Base-by-base conservation (phyloP, 306 rosid species). In the Vigna nakashimae region DNA sequence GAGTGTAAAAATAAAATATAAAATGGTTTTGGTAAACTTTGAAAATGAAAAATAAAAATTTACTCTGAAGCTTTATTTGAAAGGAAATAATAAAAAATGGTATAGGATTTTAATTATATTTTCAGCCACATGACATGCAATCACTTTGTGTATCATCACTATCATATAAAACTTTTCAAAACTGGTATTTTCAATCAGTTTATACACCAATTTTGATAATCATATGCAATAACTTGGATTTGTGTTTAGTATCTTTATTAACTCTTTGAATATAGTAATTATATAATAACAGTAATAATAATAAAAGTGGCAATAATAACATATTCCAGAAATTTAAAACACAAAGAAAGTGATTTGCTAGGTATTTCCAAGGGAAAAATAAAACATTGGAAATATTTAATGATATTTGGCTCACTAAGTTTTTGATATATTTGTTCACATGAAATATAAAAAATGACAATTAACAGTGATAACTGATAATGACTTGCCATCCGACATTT, bases 401-500 rank as follows among this genome's bases (percentile, higher is more conserved):
- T 56, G 63, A 38, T 57, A 58, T 12, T 76, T 13, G 24, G 9
- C 43, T 18, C 22, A 45, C 26, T 36, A 28, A 65, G 65, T 9
- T 65, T 49, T 63, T 38, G 14, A 30, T 7, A 42, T 43, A 43
- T 38, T 77, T 22, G 22, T 38, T 15, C 26, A 26, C 3, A 48
- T 60, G 77, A 71, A 71, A 18, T 55, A 30, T 28, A 13, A 64
- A 28, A 15, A 72, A 52, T 46, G 15, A 18, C 7, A 53, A 53
- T 16, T 43, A 24, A 12, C 6, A 1, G 22, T 32, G 43, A 1
- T 17, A 9, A 72, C n/a, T 42, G 79, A 65, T 43, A 55, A 64
- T 15, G 80, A 74, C 56, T 11, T 9, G 18, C 15, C 42, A 73
- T 45, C 69, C 53, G 9, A 65, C 52, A 65, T 56, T 73, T 30